Percentiles rank a stretch among this genome's conserved stretches.
phyloP scores from a whole-genome alignment of 139 green algal genomes.

The Nannochloris sp. region DNA sequence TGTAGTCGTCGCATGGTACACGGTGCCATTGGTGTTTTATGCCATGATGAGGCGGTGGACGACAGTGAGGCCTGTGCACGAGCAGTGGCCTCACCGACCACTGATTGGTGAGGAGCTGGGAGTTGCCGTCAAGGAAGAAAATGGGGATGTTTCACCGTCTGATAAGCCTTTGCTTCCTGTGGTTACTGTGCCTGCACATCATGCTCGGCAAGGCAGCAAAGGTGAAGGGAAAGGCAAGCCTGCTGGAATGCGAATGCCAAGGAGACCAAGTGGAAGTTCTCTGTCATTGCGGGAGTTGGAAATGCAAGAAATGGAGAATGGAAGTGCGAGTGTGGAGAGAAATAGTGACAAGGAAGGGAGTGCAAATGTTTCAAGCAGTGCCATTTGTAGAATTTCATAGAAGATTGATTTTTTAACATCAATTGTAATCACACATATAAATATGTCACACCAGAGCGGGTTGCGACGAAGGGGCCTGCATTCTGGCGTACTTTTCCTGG shows the following conservation, averaged over 20 bases:
- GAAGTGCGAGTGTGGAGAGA: background rate
- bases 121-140: constrained; percentile 6
- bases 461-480: too few relatives aligned
- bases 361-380: too few relatives aligned
- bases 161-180: constrained; percentile 22
- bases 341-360: background rate
- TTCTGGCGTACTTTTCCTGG: background rate
- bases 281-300: background rate
- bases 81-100: constrained; percentile 26
- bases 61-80: constrained; percentile 47
- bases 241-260: background rate
- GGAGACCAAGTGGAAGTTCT: background rate
- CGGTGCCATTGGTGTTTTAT: constrained; percentile 80
- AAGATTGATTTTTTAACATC: too few relatives aligned
- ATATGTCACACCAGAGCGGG: too few relatives aligned
- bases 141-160: constrained; percentile 6
- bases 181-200: background rate
- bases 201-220: constrained; percentile 16
- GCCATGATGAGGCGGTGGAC: constrained; percentile 61
- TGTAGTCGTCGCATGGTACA: constrained; percentile 70
- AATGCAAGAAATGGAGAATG: constrained; percentile 4
- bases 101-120: constrained; percentile 19
- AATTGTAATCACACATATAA: too few relatives aligned
- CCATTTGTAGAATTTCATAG: too few relatives aligned
- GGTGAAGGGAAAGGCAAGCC: background rate